Percentiles rank a stretch among this genome's conserved stretches.
Conservation (phyloP, 1,139 yeast species). For the Protomyces inundatus region DNA sequence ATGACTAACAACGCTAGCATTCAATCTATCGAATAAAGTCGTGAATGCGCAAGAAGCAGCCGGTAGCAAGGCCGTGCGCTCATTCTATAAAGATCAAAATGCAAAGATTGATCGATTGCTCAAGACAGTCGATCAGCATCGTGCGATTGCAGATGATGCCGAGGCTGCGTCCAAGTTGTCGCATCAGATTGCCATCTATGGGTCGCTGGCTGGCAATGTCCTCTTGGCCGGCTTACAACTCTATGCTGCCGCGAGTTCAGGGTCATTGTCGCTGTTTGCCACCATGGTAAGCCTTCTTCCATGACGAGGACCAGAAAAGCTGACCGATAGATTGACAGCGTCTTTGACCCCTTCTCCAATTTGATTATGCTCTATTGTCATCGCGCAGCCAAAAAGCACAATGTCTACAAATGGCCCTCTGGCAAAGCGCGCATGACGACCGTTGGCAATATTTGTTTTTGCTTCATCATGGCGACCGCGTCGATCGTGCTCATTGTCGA, state of each 20-base stretch:
- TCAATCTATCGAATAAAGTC: slow-evolving; percentile 3
- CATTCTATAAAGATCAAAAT: slow-evolving; percentile 30
- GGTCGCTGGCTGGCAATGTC: slow-evolving; percentile 30
- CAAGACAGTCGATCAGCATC: slow-evolving; percentile 31
- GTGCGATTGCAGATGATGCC: slow-evolving; percentile 26
- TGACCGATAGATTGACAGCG: slow-evolving; percentile 26
- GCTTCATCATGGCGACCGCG: slow-evolving; percentile 32
- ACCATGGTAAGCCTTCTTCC: slow-evolving; percentile 23
- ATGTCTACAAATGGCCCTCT: slow-evolving; percentile 29
- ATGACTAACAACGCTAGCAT: neutral
- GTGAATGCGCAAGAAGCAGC: slow-evolving; percentile 1
- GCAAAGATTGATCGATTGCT: slow-evolving; percentile 30
- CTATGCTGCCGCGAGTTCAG: slow-evolving; percentile 31
- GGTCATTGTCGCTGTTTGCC: slow-evolving; percentile 32
- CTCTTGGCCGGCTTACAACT: slow-evolving; percentile 30
- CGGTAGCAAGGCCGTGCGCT: slow-evolving; percentile 2
- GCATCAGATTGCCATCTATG: slow-evolving; percentile 29
- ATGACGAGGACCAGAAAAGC: too few species aligned
- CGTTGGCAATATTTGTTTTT: slow-evolving; percentile 30
- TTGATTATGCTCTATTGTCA: slow-evolving; percentile 29
- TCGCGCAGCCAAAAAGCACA: slow-evolving; percentile 28
- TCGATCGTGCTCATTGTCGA: slow-evolving; percentile 30
- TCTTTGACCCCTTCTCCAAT: slow-evolving; percentile 31
- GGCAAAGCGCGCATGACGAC: slow-evolving; percentile 32
- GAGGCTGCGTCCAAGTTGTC: slow-evolving; percentile 15